Evolutionary conservation across 2,329 filamentous ascomycete genomes (phyloP).

Genomic region (Trematosphaeria pertusa): DNA sequence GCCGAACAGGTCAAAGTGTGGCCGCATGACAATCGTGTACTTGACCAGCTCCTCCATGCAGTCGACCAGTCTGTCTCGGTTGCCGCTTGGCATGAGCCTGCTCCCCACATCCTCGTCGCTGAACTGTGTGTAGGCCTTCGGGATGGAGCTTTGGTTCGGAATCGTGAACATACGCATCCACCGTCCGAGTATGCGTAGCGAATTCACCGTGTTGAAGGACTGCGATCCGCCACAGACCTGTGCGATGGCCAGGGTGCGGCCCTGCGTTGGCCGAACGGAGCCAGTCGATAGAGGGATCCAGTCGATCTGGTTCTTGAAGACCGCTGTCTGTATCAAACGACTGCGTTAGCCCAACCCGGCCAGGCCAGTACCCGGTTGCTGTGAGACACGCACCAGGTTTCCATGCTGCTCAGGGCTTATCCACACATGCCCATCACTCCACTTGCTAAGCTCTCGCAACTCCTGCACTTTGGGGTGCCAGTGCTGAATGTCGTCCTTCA

Average conservation of each 20-base stretch:
- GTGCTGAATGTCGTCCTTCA: slow-evolving; percentile 69
- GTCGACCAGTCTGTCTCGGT: slow-evolving; percentile 67
- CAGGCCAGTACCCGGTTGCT: no score
- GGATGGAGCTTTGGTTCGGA: slow-evolving; percentile 70
- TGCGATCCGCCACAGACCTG: slow-evolving; percentile 71
- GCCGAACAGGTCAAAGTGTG: slow-evolving; percentile 65
- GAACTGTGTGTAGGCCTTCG: slow-evolving; percentile 69
- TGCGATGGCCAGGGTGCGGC: slow-evolving; percentile 67
- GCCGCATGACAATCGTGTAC: slow-evolving; percentile 70
- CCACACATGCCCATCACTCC: slow-evolving; percentile 73
- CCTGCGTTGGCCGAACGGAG: slow-evolving; percentile 70
- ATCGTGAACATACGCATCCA: slow-evolving; percentile 76
- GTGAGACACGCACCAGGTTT: slow-evolving; percentile 58
- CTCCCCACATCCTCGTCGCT: slow-evolving; percentile 56
- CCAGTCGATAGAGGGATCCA: slow-evolving; percentile 71
- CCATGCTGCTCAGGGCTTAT: slow-evolving; percentile 72
- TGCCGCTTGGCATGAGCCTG: slow-evolving; percentile 62
- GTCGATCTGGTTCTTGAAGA: slow-evolving; percentile 75
- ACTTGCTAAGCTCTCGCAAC: slow-evolving; percentile 64
- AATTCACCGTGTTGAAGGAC: slow-evolving; percentile 72
- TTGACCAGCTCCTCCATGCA: slow-evolving; percentile 76
- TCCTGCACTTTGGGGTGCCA: slow-evolving; percentile 68
- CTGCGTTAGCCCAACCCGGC: no score
- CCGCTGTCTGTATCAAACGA: slow-evolving; percentile 56
- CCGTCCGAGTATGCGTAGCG: slow-evolving; percentile 68